Percentiles rank a stretch among this genome's conserved stretches.
Evolutionary conservation across 495 filamentous ascomycete genomes (phyloP).

Genomic region (Podospora conica): DNA sequence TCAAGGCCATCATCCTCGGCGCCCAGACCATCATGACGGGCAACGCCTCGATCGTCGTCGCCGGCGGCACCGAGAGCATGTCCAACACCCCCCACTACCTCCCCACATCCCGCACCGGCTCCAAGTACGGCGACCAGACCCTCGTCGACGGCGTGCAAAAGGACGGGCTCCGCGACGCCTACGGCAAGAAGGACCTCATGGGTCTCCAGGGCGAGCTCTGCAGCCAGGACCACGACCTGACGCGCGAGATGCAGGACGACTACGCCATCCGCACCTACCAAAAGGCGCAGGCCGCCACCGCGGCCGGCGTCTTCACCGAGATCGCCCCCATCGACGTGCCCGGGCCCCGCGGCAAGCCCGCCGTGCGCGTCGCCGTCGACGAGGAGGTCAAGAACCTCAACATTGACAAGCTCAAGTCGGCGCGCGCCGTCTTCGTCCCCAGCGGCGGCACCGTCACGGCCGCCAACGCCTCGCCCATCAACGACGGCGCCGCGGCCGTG

Average conservation of each 20-base stretch:
- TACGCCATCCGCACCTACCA: slow-evolving; percentile 91
- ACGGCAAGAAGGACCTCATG: slow-evolving; percentile 88
- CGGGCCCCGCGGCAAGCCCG: slow-evolving; percentile 84
- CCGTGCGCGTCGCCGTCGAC: slow-evolving; percentile 71
- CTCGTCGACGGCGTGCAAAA: slow-evolving; percentile 86
- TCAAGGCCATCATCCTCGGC: slow-evolving; percentile 92
- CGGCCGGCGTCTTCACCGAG: slow-evolving; percentile 73
- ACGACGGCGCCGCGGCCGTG: slow-evolving; percentile 85
- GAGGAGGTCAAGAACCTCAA: slow-evolving; percentile 98
- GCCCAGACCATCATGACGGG: slow-evolving; percentile 96
- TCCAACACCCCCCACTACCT: slow-evolving; percentile 97
- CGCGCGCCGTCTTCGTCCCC: slow-evolving; percentile 81
- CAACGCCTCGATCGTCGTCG: slow-evolving; percentile 82
- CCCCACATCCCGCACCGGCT: slow-evolving; percentile 69
- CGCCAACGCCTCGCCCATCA: slow-evolving; percentile 94
- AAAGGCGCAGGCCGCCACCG: slow-evolving; percentile 80
- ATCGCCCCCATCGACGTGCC: slow-evolving; percentile 86
- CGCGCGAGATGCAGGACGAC: slow-evolving; percentile 77
- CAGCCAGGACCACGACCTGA: slow-evolving; percentile 73
- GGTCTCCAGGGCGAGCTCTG: slow-evolving; percentile 89
- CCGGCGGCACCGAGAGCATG: slow-evolving; percentile 95
- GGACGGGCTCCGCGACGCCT: slow-evolving; percentile 89
- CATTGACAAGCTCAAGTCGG: slow-evolving; percentile 75
- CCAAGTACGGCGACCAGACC: slow-evolving; percentile 82
- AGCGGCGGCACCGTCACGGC: slow-evolving; percentile 85